phyloP scores from a whole-genome alignment of 2,329 filamentous ascomycete genomes.

The Botrytis hyacinthi region DNA sequence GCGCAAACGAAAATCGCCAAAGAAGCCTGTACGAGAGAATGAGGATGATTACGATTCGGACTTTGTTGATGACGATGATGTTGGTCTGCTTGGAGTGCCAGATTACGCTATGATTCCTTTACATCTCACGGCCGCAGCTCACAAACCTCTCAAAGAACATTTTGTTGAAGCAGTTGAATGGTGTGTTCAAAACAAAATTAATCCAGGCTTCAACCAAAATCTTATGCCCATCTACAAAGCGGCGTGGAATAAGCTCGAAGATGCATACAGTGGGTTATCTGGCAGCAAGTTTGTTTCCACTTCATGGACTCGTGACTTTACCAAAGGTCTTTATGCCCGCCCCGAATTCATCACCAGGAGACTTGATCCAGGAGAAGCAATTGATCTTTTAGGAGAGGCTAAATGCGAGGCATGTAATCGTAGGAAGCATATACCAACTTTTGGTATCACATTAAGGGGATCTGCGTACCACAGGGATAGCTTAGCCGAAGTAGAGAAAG shows the following conservation, averaged over 20 bases:
- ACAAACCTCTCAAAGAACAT: conserved; percentile 67
- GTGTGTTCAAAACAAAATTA: conserved; percentile 77
- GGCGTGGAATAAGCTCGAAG: conserved; percentile 69
- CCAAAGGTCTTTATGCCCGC: conserved; percentile 61
- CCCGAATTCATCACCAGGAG: conserved; percentile 50
- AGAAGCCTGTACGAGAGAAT: conserved; percentile 19
- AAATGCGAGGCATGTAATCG: conserved; percentile 61
- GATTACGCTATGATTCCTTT: conserved; percentile 56
- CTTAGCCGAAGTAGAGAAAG: conserved; percentile 60
- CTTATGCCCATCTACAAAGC: conserved; percentile 61
- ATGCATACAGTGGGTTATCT: conserved; percentile 66
- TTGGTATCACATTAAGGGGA: conserved; percentile 60
- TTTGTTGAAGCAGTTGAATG: conserved; percentile 75
- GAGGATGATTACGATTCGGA: conserved; percentile 35
- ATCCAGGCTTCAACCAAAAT: conserved; percentile 63
- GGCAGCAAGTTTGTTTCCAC: conserved; percentile 70
- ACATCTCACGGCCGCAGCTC: conserved; percentile 64
- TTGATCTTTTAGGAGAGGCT: conserved; percentile 42
- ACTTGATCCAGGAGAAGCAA: conserved; percentile 41
- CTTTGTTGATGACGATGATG: conserved; percentile 64
- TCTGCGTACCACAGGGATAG: conserved; percentile 64
- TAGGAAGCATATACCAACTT: conserved; percentile 65
- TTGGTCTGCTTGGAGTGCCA: conserved; percentile 55
- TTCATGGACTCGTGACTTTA: conserved; percentile 67
- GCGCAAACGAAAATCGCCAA: conserved; percentile 11